Percentiles rank a stretch among this genome's conserved stretches.
Conservation (phyloP, 2,329 filamentous ascomycete species). For the Celoporthe dispersa region DNA sequence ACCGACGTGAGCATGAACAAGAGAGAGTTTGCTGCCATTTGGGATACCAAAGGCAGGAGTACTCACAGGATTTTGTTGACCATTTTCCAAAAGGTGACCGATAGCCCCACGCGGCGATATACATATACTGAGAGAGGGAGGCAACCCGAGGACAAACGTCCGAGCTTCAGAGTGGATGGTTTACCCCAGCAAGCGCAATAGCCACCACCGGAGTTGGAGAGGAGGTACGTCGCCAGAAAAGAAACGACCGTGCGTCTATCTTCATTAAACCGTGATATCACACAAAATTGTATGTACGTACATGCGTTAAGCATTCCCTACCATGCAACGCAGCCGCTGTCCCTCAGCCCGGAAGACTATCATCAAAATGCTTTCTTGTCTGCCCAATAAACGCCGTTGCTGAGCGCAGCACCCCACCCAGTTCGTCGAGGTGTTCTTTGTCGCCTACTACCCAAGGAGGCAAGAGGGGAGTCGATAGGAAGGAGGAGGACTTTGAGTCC, state of each 20-base stretch:
- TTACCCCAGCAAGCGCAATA: not conserved
- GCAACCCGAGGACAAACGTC: not conserved
- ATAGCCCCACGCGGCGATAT: not conserved
- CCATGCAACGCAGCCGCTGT: slow-evolving; percentile 21
- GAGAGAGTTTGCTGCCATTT: not conserved
- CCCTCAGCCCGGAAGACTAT: not conserved
- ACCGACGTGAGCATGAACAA: not conserved
- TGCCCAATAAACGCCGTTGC: slow-evolving; percentile 30
- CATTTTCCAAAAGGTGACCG: not conserved
- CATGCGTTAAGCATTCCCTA: slow-evolving; percentile 24
- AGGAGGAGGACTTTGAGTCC: not conserved
- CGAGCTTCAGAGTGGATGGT: not conserved
- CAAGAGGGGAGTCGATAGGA: slow-evolving; percentile 11
- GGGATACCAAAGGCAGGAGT: not conserved
- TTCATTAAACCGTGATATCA: slow-evolving; percentile 31
- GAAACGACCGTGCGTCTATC: slow-evolving; percentile 29
- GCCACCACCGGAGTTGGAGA: not conserved
- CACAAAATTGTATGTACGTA: slow-evolving; percentile 29
- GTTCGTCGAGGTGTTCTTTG: slow-evolving; percentile 15
- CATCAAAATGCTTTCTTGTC: slow-evolving; percentile 23
- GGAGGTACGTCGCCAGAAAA: slow-evolving; percentile 14
- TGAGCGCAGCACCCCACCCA: slow-evolving; percentile 21
- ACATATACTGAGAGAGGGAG: not conserved
- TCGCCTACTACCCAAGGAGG: slow-evolving; percentile 11
- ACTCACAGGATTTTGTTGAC: not conserved